Evolutionary conservation across 208 protist species (phyloP).

Genomic region (Phytomonas sp.): DNA sequence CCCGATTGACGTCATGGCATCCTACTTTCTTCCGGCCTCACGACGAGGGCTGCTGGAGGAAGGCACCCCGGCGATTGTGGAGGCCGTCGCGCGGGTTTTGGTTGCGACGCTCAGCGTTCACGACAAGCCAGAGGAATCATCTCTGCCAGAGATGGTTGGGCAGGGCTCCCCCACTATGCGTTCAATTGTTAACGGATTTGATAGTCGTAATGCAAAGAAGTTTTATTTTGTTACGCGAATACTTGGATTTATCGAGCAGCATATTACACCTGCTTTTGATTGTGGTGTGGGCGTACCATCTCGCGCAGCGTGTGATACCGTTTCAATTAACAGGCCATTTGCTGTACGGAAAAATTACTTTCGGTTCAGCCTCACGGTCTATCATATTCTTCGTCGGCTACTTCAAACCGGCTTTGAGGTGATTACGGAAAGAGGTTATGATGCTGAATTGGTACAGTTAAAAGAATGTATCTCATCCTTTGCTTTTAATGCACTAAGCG

Average conservation of each 20-base stretch:
- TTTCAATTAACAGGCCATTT: background rate
- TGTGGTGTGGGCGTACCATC: background rate
- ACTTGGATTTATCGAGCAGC: background rate
- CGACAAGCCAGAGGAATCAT: background rate
- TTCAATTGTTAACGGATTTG: background rate
- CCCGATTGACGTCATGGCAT: background rate
- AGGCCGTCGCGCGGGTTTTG: slow-evolving; percentile 53
- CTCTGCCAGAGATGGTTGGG: background rate
- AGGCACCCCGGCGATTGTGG: slow-evolving; percentile 44
- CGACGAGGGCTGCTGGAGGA: slow-evolving; percentile 27
- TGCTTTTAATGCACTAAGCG: background rate
- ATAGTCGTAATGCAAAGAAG: background rate
- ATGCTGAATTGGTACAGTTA: background rate
- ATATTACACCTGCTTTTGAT: background rate
- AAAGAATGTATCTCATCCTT: background rate
- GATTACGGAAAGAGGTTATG: background rate
- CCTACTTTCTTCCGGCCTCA: slow-evolving; percentile 37
- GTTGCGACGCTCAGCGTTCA: slow-evolving; percentile 19
- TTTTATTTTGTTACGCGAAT: background rate
- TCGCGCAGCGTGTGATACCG: background rate
- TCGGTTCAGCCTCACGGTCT: slow-evolving; percentile 10
- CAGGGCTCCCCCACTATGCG: background rate
- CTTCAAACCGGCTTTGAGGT: background rate
- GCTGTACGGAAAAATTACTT: background rate
- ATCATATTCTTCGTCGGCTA: slow-evolving; percentile 13